Evolutionary conservation across 2,329 filamentous ascomycete species (phyloP), one percentile per base, ranked within the genome.

Genomic region (Fusarium fracticaudum): DNA sequence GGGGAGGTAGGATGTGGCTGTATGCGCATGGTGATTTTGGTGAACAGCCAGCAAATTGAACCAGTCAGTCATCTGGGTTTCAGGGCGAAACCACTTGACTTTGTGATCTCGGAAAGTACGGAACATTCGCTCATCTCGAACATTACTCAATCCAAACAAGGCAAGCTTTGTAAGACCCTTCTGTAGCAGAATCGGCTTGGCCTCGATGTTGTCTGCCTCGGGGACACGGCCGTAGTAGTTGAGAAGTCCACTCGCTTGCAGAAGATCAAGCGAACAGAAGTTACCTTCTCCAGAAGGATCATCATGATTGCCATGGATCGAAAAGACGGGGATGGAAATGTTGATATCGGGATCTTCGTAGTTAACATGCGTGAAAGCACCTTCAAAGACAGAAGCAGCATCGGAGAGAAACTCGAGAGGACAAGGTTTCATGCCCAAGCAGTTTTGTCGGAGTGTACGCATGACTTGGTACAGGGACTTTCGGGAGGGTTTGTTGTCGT

Each of bases 341-440:
- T 99, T 99, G 83, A 99, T 98, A 78, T 99, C 94, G 31, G 94
- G 91, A 79, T 99, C 96, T 83, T 98, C 95, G 83, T 99, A 99
- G 83, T 99, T 99, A 83, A 98, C 96, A 81, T 98, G 93, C 57
- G 94, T 92, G 80, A 98, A 97, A 1, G 94, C 92, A 12, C 93
- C 93, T 71, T 94, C 92, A 78, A 99, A 98, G 72, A 96, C 94
- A 78, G 97, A 93, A 76, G 92, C 94, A 13, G 94, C 94, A 82
- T 99, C 96, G 80, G 95, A 97, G 50, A 99, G 87, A 83, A 98
- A 95, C 82, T 99, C 94, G 69, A 99, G 87, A 81, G 98, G 94
- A 81, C 96, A 98, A 1, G 96, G 96, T 80, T 97, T 98, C 84
- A 97, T 94, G 41, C 97, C 96, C 10, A 97, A 90, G 80, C 96